These are phyloP conservation scores for Pseudonitzschia delicatissima DNA, from an alignment of 108 stramenopile genomes.

Conservation along the genomic window DNA sequence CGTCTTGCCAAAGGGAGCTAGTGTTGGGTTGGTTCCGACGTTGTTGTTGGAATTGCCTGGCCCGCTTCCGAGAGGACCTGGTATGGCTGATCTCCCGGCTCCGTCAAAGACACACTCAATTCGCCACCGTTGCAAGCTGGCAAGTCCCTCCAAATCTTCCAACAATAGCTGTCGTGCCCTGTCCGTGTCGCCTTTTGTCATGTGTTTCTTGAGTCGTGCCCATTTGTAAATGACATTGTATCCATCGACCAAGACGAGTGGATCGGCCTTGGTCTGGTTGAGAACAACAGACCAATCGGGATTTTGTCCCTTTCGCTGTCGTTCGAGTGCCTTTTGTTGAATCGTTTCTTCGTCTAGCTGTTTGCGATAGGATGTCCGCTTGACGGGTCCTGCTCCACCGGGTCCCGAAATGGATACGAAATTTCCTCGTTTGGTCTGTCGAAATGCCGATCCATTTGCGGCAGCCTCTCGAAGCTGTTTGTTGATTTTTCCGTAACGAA, in stretches of 20 bases:
- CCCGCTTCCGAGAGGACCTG: constrained; percentile 35
- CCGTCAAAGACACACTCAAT: constrained; percentile 89
- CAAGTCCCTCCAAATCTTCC: constrained; percentile 77
- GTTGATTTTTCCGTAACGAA: constrained; percentile 60
- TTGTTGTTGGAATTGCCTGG: constrained; percentile 11
- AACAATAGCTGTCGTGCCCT: constrained; percentile 62
- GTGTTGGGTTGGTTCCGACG: not conserved
- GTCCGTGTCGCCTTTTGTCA: constrained; percentile 58
- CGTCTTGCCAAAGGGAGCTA: not conserved
- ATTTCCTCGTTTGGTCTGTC: constrained; percentile 33
- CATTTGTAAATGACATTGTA: constrained; percentile 88
- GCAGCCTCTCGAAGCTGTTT: constrained; percentile 42
- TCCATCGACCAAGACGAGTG: constrained; percentile 80
- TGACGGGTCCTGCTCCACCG: not conserved
- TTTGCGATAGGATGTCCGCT: constrained; percentile 64
- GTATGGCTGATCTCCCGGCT: constrained; percentile 34
- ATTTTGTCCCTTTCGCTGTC: constrained; percentile 53
- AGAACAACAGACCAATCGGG: constrained; percentile 84
- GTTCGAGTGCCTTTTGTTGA: constrained; percentile 49
- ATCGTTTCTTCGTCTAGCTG: constrained; percentile 66
- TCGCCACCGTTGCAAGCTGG: constrained; percentile 70
- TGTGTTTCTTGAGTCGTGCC: constrained; percentile 80
- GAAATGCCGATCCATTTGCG: constrained; percentile 46
- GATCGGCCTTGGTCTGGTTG: constrained; percentile 53
- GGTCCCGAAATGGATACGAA: not conserved